Evolutionary conservation across 2,329 filamentous ascomycete genomes (phyloP).

Genomic region (Neofusicoccum cordaticola): DNA sequence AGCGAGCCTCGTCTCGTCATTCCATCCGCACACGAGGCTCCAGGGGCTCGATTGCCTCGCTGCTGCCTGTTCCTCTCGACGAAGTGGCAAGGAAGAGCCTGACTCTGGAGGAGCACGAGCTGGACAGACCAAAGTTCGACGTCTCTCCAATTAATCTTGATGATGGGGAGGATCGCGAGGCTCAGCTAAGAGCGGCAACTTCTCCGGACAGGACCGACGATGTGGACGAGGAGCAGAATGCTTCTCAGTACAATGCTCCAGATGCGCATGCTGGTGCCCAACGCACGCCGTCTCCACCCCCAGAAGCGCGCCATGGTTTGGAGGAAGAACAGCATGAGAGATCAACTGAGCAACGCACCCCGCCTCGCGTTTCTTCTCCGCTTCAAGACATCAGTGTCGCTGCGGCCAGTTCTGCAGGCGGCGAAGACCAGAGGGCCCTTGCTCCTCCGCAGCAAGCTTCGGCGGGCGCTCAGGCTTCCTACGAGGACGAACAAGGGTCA

Average conservation of each 20-base stretch:
- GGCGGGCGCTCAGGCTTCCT: not conserved
- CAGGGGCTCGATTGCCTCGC: conserved; percentile 3
- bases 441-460: not conserved
- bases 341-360: not conserved
- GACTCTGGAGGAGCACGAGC: conserved; percentile 9
- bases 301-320: not conserved
- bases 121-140: conserved; percentile 1
- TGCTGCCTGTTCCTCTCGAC: conserved; percentile 7
- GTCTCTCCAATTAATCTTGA: not conserved
- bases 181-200: not conserved
- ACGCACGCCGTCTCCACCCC: not conserved
- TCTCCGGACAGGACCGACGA: not conserved
- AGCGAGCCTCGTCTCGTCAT: not conserved
- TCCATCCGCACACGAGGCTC: conserved; percentile 11
- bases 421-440: not conserved
- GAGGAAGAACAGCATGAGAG: not conserved
- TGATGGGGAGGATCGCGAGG: not conserved
- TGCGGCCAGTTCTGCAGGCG: not conserved
- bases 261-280: not conserved
- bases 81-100: conserved; percentile 14
- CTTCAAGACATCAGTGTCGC: conserved; percentile 3
- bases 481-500: not conserved
- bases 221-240: not conserved
- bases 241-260: not conserved
- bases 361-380: not conserved